Conservation (phyloP, 306 rosid species). For the Citrullus mucosospermus region DNA sequence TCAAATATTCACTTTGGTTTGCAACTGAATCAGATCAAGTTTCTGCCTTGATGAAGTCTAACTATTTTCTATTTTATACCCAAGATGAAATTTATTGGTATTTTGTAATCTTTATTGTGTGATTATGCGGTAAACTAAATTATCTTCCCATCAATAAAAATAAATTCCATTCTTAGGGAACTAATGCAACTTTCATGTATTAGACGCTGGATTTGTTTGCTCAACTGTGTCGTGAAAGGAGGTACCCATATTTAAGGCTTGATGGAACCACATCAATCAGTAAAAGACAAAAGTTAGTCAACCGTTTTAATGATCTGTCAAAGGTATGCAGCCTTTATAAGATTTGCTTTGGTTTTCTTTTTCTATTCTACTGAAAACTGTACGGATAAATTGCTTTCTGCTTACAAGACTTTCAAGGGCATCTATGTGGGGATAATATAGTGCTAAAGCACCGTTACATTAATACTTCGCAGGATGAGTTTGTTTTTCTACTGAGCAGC, state of each 20-base stretch:
- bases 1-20: neutral
- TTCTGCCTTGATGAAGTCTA: neutral
- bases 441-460: neutral
- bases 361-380: neutral
- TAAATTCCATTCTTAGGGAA: neutral
- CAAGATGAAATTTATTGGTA: neutral
- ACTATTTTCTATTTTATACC: neutral
- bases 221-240: conserved; percentile 86
- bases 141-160: neutral
- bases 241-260: conserved; percentile 87
- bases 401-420: neutral
- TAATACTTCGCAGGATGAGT: conserved; percentile 58
- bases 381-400: neutral
- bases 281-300: conserved; percentile 89
- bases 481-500: conserved; percentile 91
- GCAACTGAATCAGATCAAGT: neutral
- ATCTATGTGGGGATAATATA: neutral
- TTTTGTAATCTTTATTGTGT: neutral
- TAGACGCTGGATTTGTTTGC: conserved; percentile 94
- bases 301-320: conserved; percentile 63
- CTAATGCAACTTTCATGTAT: conserved; percentile 20
- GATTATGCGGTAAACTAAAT: neutral
- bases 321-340: conserved; percentile 31
- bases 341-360: conserved; percentile 1
- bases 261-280: conserved; percentile 87